A percentile compares a stretch with the other conserved stretches of the same genome.
These are phyloP conservation scores for Tylopilus sp. DNA, from an alignment of 1,284 basidiomycete genomes.

Conservation along the genomic window DNA sequence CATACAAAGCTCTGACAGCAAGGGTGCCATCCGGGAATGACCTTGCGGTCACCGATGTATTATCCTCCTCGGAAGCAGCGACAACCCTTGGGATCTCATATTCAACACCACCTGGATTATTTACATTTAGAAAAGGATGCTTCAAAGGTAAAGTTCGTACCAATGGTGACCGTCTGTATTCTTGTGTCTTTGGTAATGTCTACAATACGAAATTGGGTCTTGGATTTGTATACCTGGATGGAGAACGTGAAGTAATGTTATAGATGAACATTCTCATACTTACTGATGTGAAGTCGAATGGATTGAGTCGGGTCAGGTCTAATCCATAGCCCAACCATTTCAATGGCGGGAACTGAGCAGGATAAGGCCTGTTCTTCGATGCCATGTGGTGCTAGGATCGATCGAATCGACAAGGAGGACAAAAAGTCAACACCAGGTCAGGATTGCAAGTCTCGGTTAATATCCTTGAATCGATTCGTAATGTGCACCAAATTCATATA, in stretches of 20 bases:
- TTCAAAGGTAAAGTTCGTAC: neutral
- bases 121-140: neutral
- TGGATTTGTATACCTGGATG: neutral
- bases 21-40: neutral
- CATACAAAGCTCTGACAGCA: neutral
- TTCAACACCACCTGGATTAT: neutral
- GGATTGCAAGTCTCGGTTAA: too few species aligned
- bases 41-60: neutral
- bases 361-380: neutral
- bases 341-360: neutral
- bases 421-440: neutral
- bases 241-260: neutral
- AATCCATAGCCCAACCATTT: constrained; percentile 1
- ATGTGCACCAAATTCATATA: too few species aligned
- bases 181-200: constrained; percentile 1
- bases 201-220: constrained; percentile 1
- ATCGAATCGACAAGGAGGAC: neutral
- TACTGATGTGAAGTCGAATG: constrained; percentile 2
- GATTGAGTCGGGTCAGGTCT: neutral
- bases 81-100: constrained; percentile 2
- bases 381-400: neutral
- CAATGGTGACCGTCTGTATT: neutral
- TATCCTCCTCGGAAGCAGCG: neutral
- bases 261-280: neutral
- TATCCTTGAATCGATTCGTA: too few species aligned